These are phyloP conservation scores for Thelephora ganbajun DNA, from an alignment of 768 basidiomycete genomes.

Conservation along the genomic window DNA sequence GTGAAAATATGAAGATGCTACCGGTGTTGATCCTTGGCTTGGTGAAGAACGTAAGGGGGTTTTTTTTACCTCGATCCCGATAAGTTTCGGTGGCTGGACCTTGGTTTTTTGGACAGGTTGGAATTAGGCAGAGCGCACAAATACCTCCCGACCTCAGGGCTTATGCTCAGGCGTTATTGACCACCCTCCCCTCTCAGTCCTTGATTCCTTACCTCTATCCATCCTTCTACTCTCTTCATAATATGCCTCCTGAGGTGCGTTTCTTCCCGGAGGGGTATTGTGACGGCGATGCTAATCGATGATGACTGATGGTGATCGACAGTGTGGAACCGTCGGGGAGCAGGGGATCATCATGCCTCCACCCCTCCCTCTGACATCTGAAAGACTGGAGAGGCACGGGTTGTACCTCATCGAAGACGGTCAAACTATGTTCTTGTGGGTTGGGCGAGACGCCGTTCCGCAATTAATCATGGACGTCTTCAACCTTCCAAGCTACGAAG, in stretches of 20 bases:
- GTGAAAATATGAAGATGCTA: slow-evolving; percentile 90
- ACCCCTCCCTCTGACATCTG: slow-evolving; percentile 84
- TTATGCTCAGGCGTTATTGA: slow-evolving; percentile 86
- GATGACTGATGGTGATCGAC: neutral
- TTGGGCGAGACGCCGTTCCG: slow-evolving; percentile 97
- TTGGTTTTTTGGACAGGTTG: slow-evolving; percentile 40
- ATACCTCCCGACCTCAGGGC: slow-evolving; percentile 95
- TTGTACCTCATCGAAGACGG: slow-evolving; percentile 95
- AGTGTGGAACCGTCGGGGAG: slow-evolving; percentile 89
- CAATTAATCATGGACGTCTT: slow-evolving; percentile 92
- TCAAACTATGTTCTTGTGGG: slow-evolving; percentile 95
- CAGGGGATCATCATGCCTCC: slow-evolving; percentile 80
- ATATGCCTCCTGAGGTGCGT: slow-evolving; percentile 82
- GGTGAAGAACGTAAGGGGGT: slow-evolving; percentile 71
- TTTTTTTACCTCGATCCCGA: neutral
- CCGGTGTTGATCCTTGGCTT: slow-evolving; percentile 83
- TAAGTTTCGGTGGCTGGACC: neutral
- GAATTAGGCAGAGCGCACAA: slow-evolving; percentile 88
- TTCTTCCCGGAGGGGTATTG: neutral
- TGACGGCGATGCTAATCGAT: too few relatives aligned
- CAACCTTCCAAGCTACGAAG: slow-evolving; percentile 76
- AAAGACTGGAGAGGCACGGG: slow-evolving; percentile 88
- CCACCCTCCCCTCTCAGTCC: slow-evolving; percentile 80
- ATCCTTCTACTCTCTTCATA: slow-evolving; percentile 89
- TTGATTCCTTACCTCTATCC: slow-evolving; percentile 93